Evolutionary conservation across 371 early-diverging fungal genomes (phyloP), one percentile per base, ranked within the genome.

Genomic region (Blakeslea trispora): DNA sequence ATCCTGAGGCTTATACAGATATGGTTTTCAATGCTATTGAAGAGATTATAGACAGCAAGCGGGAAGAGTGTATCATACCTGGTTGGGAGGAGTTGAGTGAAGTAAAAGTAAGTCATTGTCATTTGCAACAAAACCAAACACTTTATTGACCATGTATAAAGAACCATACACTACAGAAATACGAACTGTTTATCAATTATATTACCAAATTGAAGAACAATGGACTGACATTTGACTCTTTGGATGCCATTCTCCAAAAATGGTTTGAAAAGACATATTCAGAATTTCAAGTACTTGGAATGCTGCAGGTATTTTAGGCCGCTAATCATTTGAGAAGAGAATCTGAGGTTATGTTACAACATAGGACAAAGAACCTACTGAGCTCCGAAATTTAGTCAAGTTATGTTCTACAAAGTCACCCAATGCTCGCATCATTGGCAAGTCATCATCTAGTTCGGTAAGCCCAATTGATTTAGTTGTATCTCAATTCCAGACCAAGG

Each of bases 131-230:
- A 31, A 10, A 6, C 5, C 21, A 7, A 14, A 31, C 9, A 8
- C 2, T 24, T 18, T n/a, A n/a, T n/a, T n/a, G n/a, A n/a, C n/a
- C n/a, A 31, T 28, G 24, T 8, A 7, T 3, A 22, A 18, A 79
- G 79, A 63, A 65, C 55, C 50, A 52, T 23, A 60, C 57, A 6
- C 17, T 71, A 21, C 67, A 69, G 45, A 66, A 63, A 18, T 73
- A 74, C 45, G 80, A 82, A 31, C 63, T 66, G 28, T 66, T 73
- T 45, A 51, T 77, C 22, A 57, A 69, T 2, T 66, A 64, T 46
- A 59, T 82, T n/a, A 32, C 73, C 10, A 82, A 78, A 42, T 61
- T 80, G 1, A 75, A 72, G 42, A 53, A 61, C 13, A 63, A 58
- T 31, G 80, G 75, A 0, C 28, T 82, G 4, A 66, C 72, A 4